These are phyloP conservation scores for Ilyonectria sp. DNA, from an alignment of 2,329 filamentous ascomycete species.

Conservation along the genomic window DNA sequence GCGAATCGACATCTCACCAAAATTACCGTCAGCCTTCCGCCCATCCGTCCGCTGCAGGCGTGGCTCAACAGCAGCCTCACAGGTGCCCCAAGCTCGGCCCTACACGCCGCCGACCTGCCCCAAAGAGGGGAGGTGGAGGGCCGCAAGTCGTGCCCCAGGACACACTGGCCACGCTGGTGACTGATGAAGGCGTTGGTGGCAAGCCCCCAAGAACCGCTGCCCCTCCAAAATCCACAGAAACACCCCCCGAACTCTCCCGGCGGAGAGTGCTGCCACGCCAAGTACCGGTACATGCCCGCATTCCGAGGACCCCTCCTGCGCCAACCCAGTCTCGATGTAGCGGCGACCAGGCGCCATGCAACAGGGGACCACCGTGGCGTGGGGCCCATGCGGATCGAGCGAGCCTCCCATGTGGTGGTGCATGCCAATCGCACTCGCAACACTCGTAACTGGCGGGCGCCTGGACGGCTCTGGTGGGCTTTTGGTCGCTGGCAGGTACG, in stretches of 20 bases:
- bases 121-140: slow-evolving; percentile 19
- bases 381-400: slow-evolving; percentile 48
- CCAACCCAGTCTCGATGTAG: slow-evolving; percentile 26
- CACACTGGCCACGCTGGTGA: slow-evolving; percentile 18
- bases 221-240: slow-evolving; percentile 24
- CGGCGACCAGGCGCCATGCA: slow-evolving; percentile 31
- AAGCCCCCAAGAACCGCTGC: slow-evolving; percentile 28
- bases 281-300: slow-evolving; percentile 43
- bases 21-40: slow-evolving; percentile 44
- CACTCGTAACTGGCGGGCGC: slow-evolving; percentile 42
- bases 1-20: slow-evolving; percentile 46
- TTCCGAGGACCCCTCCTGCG: slow-evolving; percentile 25
- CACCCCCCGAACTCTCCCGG: slow-evolving; percentile 48
- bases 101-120: slow-evolving; percentile 31
- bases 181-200: slow-evolving; percentile 2
- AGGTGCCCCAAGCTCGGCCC: slow-evolving; percentile 25
- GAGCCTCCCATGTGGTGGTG: slow-evolving; percentile 47
- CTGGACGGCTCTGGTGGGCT: slow-evolving; percentile 5
- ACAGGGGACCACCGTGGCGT: slow-evolving; percentile 40
- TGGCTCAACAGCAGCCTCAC: slow-evolving; percentile 49
- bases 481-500: slow-evolving; percentile 11
- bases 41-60: slow-evolving; percentile 42
- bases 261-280: slow-evolving; percentile 27
- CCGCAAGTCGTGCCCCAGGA: slow-evolving; percentile 16
- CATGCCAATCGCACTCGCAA: slow-evolving; percentile 46